Evolutionary conservation across 2,329 filamentous ascomycete species (phyloP), one percentile per base, ranked within the genome.

Genomic region (Clarireedia paspali): DNA sequence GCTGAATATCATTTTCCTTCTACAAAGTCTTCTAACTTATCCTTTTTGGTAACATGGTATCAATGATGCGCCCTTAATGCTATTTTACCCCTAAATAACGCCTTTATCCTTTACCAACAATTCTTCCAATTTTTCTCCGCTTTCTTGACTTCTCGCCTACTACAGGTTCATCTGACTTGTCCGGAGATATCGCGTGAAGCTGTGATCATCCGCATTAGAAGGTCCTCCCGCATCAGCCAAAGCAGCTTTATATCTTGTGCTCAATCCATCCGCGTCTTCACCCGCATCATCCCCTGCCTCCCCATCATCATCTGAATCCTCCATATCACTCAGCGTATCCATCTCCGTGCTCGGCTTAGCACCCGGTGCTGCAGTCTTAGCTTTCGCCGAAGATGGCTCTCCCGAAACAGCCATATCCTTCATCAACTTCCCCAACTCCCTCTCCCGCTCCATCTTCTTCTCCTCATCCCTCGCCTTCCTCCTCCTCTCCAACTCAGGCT

Each of bases 371-470:
- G 42, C 51, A 12, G 44, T 45, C n/a, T 49, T 47, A 2, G 55
- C 68, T 65, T 56, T 70, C 56, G 60, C 61, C 12, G 75, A 75
- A 6, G 64, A 65, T 56, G 63, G 44, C 53, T 71, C 59, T 23
- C 72, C 72, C 20, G 75, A 75, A 47, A 89, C 79, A 53, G 78
- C 78, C 89, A 99, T 95, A 64, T 94, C 92, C 69, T 87, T 87
- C 91, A 99, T 96, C 77, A 99, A 83, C 75, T 89, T 91, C 59
- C 88, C 89, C 27, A 99, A 74, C 70, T 99, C 91, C 66, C 86
- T 82, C 66, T 96, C 85, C 47, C 91, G 79, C 27, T 82, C 74
- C 57, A 80, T 80, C 59, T 82, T 78, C 75, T 91, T 92, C 63
- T 84, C 79, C 59, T 87, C 81, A 59, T 95, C 89, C 24, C 91